Percentiles rank a stretch among this genome's conserved stretches.
These are phyloP conservation scores for Lithocarpus polystachyus DNA, from an alignment of 306 rosid genomes.

Conservation along the genomic window DNA sequence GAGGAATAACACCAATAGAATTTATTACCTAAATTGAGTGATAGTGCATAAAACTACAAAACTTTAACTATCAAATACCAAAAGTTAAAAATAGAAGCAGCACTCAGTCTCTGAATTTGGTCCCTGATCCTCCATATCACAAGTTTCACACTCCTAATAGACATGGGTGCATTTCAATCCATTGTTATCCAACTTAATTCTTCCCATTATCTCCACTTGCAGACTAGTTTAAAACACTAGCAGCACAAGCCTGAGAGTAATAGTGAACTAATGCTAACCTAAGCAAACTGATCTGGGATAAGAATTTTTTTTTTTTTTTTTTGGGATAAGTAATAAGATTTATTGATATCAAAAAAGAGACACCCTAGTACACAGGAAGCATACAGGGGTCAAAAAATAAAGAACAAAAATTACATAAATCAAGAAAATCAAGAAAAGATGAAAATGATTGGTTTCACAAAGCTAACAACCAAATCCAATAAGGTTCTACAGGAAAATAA, in stretches of 20 bases:
- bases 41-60: neutral
- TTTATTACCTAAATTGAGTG: neutral
- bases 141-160: neutral
- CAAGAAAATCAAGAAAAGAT: too few species aligned
- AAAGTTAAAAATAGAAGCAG: neutral
- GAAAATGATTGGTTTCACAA: too few species aligned
- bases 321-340: too few species aligned
- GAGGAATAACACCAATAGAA: neutral
- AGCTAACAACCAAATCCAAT: too few species aligned
- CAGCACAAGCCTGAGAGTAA: neutral
- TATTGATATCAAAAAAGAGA: too few species aligned
- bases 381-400: too few species aligned
- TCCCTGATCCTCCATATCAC: neutral
- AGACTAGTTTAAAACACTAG: neutral
- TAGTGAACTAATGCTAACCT: neutral
- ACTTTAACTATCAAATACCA: neutral
- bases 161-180: neutral
- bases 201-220: neutral
- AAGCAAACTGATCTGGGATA: neutral
- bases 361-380: too few species aligned
- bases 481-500: too few species aligned
- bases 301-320: neutral
- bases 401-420: too few species aligned
- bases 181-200: neutral
- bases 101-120: neutral